Evolutionary conservation across 257 asterid species (phyloP).

Genomic region (Fraxinus americana): DNA sequence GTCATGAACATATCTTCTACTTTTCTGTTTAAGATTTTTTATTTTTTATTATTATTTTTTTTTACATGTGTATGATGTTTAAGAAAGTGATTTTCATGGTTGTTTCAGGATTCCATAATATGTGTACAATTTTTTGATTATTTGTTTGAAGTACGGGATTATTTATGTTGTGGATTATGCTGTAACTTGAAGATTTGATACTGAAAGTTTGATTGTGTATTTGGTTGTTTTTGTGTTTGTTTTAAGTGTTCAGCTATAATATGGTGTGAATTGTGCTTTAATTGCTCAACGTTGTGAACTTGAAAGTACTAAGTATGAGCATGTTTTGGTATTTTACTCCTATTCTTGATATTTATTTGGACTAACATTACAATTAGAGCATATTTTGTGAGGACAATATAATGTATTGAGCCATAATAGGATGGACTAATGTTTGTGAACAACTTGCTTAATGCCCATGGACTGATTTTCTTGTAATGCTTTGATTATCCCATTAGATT

Average conservation of each 20-base stretch:
- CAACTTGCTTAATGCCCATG: background rate
- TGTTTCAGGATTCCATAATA: background rate
- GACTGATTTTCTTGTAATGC: background rate
- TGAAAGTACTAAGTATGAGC: background rate
- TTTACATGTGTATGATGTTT: background rate
- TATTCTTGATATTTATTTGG: background rate
- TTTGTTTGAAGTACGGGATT: background rate
- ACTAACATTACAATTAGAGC: background rate
- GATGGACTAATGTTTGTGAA: background rate
- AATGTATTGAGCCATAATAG: too few species aligned
- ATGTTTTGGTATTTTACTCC: background rate
- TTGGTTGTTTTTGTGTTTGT: background rate
- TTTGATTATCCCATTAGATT: background rate
- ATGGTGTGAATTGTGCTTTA: slow-evolving; percentile 7
- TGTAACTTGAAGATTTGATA: background rate
- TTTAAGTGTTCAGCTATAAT: background rate
- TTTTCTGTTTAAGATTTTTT: background rate
- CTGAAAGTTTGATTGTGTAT: background rate
- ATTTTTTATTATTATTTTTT: background rate
- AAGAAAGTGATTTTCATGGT: background rate
- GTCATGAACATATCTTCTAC: background rate
- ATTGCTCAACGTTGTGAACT: slow-evolving; percentile 2
- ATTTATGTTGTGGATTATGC: slow-evolving; percentile 12
- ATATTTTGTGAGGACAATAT: background rate
- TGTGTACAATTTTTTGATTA: background rate